These are phyloP conservation scores for Sisymbrium altissimum DNA, from an alignment of 345 rosid genomes.

Conservation along the genomic window DNA sequence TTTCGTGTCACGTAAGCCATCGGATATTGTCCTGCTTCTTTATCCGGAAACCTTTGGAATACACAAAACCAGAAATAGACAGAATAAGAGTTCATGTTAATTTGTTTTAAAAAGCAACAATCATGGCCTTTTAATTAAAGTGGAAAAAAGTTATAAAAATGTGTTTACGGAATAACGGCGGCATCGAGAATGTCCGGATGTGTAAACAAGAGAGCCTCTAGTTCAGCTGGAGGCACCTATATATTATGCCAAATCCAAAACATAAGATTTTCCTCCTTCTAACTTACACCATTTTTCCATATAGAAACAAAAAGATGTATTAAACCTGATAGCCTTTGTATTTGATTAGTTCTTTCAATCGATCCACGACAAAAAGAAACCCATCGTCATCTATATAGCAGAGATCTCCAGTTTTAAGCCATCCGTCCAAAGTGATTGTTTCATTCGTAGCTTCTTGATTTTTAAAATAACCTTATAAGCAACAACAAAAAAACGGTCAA, in stretches of 20 bases:
- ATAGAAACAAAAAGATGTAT: not conserved
- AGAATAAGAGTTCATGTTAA: no score
- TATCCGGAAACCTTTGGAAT: constrained; percentile 32
- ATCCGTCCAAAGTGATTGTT: constrained; percentile 61
- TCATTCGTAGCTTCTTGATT: constrained; percentile 72
- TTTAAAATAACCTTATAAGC: constrained; percentile 56
- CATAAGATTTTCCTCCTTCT: not conserved
- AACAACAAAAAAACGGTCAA: not conserved
- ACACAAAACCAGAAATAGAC: no score
- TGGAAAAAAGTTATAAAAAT: no score
- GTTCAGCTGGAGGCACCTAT: constrained; percentile 88
- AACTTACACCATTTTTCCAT: not conserved
- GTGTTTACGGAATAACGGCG: constrained; percentile 62
- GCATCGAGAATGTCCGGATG: constrained; percentile 65
- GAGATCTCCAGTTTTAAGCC: constrained; percentile 89
- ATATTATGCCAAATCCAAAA: not conserved
- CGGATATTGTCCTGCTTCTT: constrained; percentile 68
- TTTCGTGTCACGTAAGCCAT: constrained; percentile 77
- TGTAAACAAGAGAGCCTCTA: constrained; percentile 62
- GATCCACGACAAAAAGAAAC: constrained; percentile 69
- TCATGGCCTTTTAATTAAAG: no score
- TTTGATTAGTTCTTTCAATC: constrained; percentile 86
- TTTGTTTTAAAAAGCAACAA: no score
- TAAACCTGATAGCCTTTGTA: constrained; percentile 92
- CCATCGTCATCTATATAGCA: constrained; percentile 85